phyloP scores from a whole-genome alignment of 345 rosid genomes.

The Linum trigynum region DNA sequence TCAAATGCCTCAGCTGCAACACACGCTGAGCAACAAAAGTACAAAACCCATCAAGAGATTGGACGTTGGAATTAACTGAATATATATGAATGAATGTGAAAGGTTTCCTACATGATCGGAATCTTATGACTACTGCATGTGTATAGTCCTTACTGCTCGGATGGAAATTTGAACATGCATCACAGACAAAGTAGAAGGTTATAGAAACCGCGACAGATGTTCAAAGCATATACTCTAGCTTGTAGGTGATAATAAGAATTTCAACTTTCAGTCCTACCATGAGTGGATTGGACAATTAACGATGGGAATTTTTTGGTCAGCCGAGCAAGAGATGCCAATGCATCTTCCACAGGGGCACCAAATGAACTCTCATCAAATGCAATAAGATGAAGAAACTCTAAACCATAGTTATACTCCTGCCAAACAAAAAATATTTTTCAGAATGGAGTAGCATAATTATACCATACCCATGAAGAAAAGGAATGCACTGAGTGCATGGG shows the following conservation, averaged over 20 bases:
- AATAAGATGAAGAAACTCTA: conserved; percentile 71
- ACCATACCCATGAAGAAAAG: neutral
- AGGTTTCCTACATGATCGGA: conserved; percentile 50
- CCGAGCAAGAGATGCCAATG: conserved; percentile 44
- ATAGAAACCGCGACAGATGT: neutral
- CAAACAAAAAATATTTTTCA: conserved; percentile 14
- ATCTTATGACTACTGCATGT: conserved; percentile 58
- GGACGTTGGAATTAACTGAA: conserved; percentile 4
- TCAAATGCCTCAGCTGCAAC: conserved; percentile 68
- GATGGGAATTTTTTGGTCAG: conserved; percentile 50
- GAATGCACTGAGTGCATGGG: too few relatives aligned
- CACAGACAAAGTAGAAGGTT: conserved; percentile 6
- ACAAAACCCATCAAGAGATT: conserved; percentile 19
- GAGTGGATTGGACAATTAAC: conserved; percentile 64
- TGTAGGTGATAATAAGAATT: neutral
- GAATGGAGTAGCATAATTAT: conserved; percentile 2
- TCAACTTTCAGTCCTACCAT: conserved; percentile 34
- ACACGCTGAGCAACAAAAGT: conserved; percentile 8
- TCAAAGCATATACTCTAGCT: neutral
- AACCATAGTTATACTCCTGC: conserved; percentile 77
- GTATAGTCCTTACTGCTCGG: conserved; percentile 51
- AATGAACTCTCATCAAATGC: conserved; percentile 43
- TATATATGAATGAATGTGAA: neutral
- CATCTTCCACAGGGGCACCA: conserved; percentile 45
- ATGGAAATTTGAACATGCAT: conserved; percentile 66